Evolutionary conservation across 192 early-diverging fungal genomes (phyloP).

Genomic region (Backusella morwellensis): DNA sequence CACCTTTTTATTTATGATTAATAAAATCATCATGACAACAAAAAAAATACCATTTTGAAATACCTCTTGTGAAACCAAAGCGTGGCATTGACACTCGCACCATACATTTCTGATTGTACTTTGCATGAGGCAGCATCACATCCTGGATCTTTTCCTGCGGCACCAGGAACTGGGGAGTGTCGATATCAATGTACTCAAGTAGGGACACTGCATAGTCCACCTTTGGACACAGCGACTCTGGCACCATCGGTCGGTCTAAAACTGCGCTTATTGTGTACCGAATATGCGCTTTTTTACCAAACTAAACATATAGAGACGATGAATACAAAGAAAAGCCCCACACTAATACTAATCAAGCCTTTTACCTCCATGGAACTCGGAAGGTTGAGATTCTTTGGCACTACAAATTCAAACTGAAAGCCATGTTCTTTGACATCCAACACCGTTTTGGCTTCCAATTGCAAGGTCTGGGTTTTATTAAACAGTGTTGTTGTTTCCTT

Average conservation of each 20-base stretch:
- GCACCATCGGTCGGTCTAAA: constrained; percentile 20
- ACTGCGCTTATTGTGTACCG: constrained; percentile 31
- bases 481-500: constrained; percentile 28
- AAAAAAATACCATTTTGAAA: constrained; percentile 1
- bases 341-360: not conserved
- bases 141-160: constrained; percentile 11
- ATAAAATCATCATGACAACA: not conserved
- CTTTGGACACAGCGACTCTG: constrained; percentile 24
- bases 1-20: not conserved
- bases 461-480: constrained; percentile 1
- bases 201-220: constrained; percentile 26
- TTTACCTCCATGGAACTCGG: constrained; percentile 39
- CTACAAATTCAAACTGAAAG: constrained; percentile 35
- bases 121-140: constrained; percentile 9
- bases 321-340: not conserved
- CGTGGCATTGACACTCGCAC: constrained; percentile 22
- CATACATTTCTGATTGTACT: not conserved
- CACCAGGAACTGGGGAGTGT: constrained; percentile 1
- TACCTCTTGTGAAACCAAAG: constrained; percentile 37
- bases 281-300: constrained; percentile 27
- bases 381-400: constrained; percentile 28
- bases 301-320: constrained; percentile 8
- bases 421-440: constrained; percentile 30
- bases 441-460: constrained; percentile 2
- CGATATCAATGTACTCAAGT: constrained; percentile 36